These are phyloP conservation scores for Kwoniella mangroviensis DNA, from an alignment of 768 basidiomycete species.

Conservation along the genomic window DNA sequence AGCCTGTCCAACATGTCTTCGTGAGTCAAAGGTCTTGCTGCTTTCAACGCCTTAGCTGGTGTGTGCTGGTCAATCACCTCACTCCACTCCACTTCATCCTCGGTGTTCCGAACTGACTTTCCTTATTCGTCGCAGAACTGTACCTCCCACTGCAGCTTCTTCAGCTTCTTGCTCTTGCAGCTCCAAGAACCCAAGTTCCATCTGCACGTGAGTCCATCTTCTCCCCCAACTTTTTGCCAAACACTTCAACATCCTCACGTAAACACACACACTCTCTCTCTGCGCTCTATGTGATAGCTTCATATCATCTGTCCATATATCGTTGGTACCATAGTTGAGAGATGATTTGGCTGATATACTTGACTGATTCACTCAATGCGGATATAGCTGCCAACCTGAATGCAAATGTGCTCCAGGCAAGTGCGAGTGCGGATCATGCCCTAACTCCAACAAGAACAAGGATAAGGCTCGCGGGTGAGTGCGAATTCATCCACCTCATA, in stretches of 20 bases:
- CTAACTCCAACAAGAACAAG: constrained; percentile 34
- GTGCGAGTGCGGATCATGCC: constrained; percentile 27
- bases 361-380: no score
- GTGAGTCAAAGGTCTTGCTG: neutral
- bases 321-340: no score
- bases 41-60: neutral
- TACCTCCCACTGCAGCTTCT: constrained; percentile 32
- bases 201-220: constrained; percentile 41
- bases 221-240: neutral
- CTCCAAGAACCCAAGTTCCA: constrained; percentile 25
- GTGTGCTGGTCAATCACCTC: neutral
- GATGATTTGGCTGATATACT: no score
- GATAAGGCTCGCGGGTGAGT: constrained; percentile 25
- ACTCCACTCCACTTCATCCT: neutral
- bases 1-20: constrained; percentile 1
- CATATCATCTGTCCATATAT: neutral
- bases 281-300: neutral
- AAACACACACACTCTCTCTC: neutral
- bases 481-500: neutral
- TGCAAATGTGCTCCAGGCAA: constrained; percentile 27
- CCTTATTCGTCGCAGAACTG: neutral
- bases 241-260: neutral
- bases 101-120: constrained; percentile 11
- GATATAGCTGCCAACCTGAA: constrained; percentile 21
- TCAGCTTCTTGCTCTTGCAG: constrained; percentile 38